Percentiles rank a stretch among this genome's conserved stretches.
These are phyloP conservation scores for Rhamnella rubrinervis DNA, from an alignment of 331 rosid species.

Conservation along the genomic window DNA sequence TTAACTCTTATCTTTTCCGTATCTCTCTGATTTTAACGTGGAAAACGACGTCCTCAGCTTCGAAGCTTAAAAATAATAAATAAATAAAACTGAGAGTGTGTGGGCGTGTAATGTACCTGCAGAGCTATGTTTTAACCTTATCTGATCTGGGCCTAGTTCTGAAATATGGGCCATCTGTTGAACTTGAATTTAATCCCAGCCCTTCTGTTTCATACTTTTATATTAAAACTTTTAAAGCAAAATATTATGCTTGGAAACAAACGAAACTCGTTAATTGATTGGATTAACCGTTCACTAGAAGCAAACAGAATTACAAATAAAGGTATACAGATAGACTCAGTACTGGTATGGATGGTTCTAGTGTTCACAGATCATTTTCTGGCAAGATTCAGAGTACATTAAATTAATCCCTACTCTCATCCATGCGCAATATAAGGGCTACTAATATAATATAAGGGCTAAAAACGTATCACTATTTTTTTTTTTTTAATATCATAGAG, in stretches of 20 bases:
- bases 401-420: constrained; percentile 7
- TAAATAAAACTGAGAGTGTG: no score
- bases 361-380: background rate
- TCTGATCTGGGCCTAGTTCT: no score
- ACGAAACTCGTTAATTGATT: background rate
- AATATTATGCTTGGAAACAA: background rate
- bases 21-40: background rate
- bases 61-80: background rate
- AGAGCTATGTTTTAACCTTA: no score
- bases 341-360: background rate
- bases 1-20: background rate
- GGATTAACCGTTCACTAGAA: background rate
- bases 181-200: no score
- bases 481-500: no score
- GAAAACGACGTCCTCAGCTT: background rate
- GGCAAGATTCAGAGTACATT: constrained; percentile 4
- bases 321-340: background rate
- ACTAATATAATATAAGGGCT: background rate
- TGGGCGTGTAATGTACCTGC: no score
- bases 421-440: constrained; percentile 4
- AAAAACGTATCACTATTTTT: background rate
- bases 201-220: no score
- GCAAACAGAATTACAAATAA: background rate
- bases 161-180: no score
- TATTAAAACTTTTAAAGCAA: no score